Evolutionary conservation across 176 grass and related monocot species (phyloP), one percentile per base, ranked within the genome.

Genomic region (Triticum dicoccoides): DNA sequence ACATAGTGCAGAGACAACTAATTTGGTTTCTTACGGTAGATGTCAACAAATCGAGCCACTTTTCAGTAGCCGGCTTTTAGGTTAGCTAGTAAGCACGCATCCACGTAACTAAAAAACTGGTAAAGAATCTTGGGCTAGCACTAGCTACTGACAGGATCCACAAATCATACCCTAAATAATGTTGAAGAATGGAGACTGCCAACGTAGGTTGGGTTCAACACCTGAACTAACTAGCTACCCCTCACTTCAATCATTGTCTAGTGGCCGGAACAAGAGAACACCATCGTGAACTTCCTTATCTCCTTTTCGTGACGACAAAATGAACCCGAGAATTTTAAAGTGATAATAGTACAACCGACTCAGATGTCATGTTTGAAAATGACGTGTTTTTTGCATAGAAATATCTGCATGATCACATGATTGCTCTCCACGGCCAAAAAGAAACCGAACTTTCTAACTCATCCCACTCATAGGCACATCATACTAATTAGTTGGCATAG

Each of bases 391-490:
- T 75, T 83, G 77, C 11, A 67, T 54, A 74, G 30, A 73, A 44
- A 66, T 67, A 47, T 67, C 21, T 51, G 24, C 29, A 76, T 75
- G 71, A 74, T 74, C 61, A 11, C 11, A 27, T 47, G 39, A 45
- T 65, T 9, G 23, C 38, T 11, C 14, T 20, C 78, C 79, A 49
- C 15, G 18, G 39, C 62, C 42, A 37, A 90, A 87, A 90, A 75
- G 80, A 84, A 87, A 11, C 3, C 6, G 4, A 35, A 37, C 89
- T 90, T 90, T 90, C 80, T 87, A 90, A 83, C 80, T 87, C 89
- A 84, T 75, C 80, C 89, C 85, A 87, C 89, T 84, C 67, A 80
- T 44, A 74, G 66, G 6, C 74, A 83, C 61, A 74, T 51, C 85
- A 87, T 75, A 44, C 20, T 65, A 82, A 72, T 81, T 85, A 65